Conservation (phyloP, 2,329 filamentous ascomycete genomes). For the Monosporascus sp. region DNA sequence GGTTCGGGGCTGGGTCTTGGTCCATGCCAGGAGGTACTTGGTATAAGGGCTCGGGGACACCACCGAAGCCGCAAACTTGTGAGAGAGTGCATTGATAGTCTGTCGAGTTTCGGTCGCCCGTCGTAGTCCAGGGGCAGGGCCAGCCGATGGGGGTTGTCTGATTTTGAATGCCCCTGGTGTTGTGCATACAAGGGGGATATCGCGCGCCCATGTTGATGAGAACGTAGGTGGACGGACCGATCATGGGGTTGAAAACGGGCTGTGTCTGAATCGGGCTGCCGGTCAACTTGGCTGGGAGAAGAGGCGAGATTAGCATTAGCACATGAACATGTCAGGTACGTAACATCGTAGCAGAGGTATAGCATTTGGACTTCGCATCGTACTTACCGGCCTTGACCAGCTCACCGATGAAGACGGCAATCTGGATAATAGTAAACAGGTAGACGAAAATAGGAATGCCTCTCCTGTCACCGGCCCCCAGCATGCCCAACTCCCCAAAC, state of each 20-base stretch:
- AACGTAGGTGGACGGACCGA: conserved; percentile 84
- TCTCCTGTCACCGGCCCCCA: conserved; percentile 46
- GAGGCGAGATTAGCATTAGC: conserved; percentile 2
- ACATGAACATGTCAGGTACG: no score
- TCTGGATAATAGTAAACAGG: conserved; percentile 67
- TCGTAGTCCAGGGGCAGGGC: conserved; percentile 78
- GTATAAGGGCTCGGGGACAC: conserved; percentile 63
- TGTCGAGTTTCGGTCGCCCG: conserved; percentile 40
- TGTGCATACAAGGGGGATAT: conserved; percentile 93
- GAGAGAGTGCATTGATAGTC: conserved; percentile 65
- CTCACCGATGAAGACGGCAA: conserved; percentile 84
- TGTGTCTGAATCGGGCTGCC: conserved; percentile 73
- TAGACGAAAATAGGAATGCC: conserved; percentile 78
- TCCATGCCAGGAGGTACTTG: conserved; percentile 37
- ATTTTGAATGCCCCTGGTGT: conserved; percentile 60
- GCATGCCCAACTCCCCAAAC: conserved; percentile 56
- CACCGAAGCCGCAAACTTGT: conserved; percentile 77
- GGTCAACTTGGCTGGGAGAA: conserved; percentile 60
- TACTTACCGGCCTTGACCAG: conserved; percentile 74
- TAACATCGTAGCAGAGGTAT: not conserved
- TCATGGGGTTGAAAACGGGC: conserved; percentile 93
- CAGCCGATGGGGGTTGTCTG: conserved; percentile 48
- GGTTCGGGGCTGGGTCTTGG: conserved; percentile 65
- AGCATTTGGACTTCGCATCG: not conserved
- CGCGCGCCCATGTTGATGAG: conserved; percentile 96